Evolutionary conservation across 2,329 filamentous ascomycete species (phyloP).

Genomic region (Boeremia lycopersici): DNA sequence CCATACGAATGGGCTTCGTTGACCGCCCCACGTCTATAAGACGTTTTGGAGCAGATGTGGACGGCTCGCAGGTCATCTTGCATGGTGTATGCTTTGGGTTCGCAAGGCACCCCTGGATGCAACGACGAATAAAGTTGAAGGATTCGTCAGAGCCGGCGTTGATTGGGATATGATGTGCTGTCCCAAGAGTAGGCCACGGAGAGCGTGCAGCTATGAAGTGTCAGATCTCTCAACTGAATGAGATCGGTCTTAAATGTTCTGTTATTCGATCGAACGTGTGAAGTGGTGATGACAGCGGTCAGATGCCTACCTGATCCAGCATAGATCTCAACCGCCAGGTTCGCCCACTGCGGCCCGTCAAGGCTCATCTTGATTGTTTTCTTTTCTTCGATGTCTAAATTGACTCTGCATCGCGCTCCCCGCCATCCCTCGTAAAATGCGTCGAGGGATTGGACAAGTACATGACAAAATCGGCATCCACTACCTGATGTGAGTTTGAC

Average conservation of each 20-base stretch:
- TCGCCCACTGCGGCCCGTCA: constrained; percentile 30
- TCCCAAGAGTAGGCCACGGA: constrained; percentile 41
- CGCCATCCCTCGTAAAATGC: constrained; percentile 38
- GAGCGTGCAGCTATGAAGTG: constrained; percentile 29
- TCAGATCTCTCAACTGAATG: constrained; percentile 8
- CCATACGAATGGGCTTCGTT: constrained; percentile 36
- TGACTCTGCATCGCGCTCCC: constrained; percentile 25
- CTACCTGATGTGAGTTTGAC: constrained; percentile 20
- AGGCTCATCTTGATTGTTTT: constrained; percentile 32
- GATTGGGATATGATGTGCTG: constrained; percentile 35
- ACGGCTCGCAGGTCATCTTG: constrained; percentile 23
- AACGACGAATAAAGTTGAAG: constrained; percentile 40
- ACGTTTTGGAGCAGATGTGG: constrained; percentile 33
- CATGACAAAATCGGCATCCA: constrained; percentile 38
- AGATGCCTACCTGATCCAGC: constrained; percentile 33
- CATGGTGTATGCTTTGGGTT: constrained; percentile 40
- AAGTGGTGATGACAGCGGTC: background rate
- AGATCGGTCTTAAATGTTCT: background rate
- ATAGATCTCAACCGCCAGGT: constrained; percentile 36
- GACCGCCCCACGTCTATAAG: constrained; percentile 41
- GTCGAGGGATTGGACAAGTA: constrained; percentile 36
- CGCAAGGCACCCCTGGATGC: constrained; percentile 41
- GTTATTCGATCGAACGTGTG: background rate
- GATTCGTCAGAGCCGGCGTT: constrained; percentile 42
- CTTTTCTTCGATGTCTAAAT: constrained; percentile 36